Percentiles rank a stretch among this genome's conserved stretches.
phyloP scores from a whole-genome alignment of 306 rosid genomes.

The Coriaria nepalensis region DNA sequence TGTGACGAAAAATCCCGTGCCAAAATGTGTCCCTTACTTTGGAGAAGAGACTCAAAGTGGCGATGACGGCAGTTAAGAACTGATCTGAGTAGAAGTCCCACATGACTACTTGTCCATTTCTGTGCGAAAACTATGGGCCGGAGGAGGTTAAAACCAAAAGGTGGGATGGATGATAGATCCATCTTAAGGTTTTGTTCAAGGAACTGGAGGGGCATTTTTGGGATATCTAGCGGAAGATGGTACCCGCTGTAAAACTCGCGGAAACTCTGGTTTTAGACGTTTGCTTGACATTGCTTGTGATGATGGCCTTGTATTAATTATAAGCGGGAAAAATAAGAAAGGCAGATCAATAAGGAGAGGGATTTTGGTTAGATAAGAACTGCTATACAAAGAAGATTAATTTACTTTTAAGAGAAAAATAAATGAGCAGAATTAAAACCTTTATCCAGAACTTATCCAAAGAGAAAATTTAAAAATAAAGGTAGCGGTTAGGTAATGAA shows the following conservation, averaged over 20 bases:
- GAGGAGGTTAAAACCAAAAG: no score
- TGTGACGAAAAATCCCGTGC: no score
- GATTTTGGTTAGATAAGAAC: neutral
- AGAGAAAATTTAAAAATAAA: constrained; percentile 2
- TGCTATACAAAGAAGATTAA: no score
- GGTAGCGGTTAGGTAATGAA: constrained; percentile 3
- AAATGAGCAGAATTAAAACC: neutral
- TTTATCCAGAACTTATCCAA: neutral
- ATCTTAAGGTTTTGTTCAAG: constrained; percentile 27
- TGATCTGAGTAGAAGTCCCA: no score
- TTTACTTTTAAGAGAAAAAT: neutral
- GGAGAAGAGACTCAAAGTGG: no score
- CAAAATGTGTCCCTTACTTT: no score
- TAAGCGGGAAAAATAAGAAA: constrained; percentile 8
- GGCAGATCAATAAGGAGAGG: neutral
- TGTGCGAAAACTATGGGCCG: no score
- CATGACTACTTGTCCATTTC: no score
- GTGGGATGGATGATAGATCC: no score
- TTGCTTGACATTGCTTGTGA: constrained; percentile 54
- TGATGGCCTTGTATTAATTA: constrained; percentile 27
- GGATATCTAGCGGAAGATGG: constrained; percentile 75
- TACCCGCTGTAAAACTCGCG: constrained; percentile 41
- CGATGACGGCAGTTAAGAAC: no score
- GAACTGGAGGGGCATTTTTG: constrained; percentile 73
- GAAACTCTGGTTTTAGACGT: constrained; percentile 76